Percentiles rank a stretch among this genome's conserved stretches.
phyloP scores from a whole-genome alignment of 1,284 basidiomycete genomes.

The Fomitopsis betulina region DNA sequence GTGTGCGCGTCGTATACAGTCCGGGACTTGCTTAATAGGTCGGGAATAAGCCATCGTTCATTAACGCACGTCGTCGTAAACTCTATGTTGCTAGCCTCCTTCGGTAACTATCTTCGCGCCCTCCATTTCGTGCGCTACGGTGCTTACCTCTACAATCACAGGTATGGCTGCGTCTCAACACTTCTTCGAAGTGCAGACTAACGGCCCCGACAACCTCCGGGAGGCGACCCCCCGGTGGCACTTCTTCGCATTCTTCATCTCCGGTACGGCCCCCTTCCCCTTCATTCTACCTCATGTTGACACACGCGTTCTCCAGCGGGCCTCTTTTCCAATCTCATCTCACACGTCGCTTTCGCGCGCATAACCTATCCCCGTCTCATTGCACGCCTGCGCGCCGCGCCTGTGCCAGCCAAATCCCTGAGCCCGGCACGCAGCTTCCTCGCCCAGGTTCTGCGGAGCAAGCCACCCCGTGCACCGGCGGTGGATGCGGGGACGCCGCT shows the following conservation, averaged over 20 bases:
- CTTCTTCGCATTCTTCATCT: constrained; percentile 72
- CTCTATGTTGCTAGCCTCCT: constrained; percentile 3
- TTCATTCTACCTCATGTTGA: constrained; percentile 2
- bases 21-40: neutral
- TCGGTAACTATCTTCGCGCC: neutral
- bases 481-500: constrained; percentile 44
- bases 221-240: constrained; percentile 70
- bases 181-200: constrained; percentile 1
- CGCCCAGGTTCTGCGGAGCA: constrained; percentile 13
- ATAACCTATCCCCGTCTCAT: constrained; percentile 64
- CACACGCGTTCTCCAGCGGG: constrained; percentile 43
- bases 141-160: neutral
- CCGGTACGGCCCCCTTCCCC: constrained; percentile 40
- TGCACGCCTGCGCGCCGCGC: constrained; percentile 34
- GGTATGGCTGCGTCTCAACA: constrained; percentile 3
- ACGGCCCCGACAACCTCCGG: constrained; percentile 36
- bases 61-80: neutral
- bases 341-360: constrained; percentile 68
- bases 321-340: constrained; percentile 63
- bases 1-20: constrained; percentile 1
- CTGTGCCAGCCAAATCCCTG: neutral
- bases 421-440: neutral
- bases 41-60: neutral
- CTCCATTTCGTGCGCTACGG: neutral
- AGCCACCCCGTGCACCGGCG: constrained; percentile 20